Evolutionary conservation across 352 stramenopile genomes (phyloP), one percentile per base, ranked within the genome.

Genomic region (Pythium sp.): DNA sequence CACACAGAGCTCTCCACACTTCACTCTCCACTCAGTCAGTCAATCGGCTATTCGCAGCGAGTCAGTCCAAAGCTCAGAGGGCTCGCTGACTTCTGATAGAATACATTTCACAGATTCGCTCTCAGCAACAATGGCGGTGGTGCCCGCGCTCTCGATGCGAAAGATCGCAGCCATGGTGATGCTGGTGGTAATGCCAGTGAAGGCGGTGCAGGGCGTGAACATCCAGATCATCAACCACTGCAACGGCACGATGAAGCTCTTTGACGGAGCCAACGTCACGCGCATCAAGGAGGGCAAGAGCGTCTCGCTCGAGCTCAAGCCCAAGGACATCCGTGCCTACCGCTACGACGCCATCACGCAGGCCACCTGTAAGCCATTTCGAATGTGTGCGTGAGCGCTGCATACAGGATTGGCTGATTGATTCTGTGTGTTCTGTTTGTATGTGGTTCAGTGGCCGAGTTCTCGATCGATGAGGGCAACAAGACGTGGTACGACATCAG

Each of bases 401-500:
- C 5, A 56, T 56, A 15, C 11, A 32, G 22, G 22, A 22, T 24
- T 41, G 24, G 12, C 14, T 28, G 15, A 68, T n/a, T 63, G 11
- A 26, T 20, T 28, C 7, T 32, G 18, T 38, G 18, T 38, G 32
- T 63, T 32, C 6, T 51, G 41, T 28, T 12, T 61, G 8, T 2
- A 51, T 41, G 30, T 51, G 20, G 12, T 53, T 15, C 64, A 85
- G 78, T 85, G 71, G 78, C 75, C 28, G 78, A 85, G 65, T 80
- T 85, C 53, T 70, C 75, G 32, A 54, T 81, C 34, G 69, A 70
- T 36, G 28, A 15, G 2, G 62, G 58, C 5, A 73, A 72, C 58
- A 78, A 65, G 38, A 75, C 72, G 24, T 82, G 73, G 78, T 85
- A 76, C 41, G 78, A 82, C 62, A 76, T 82, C 59, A 78, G 69